Evolutionary conservation across 2,329 filamentous ascomycete genomes (phyloP).

Genomic region (Alternaria sp.): DNA sequence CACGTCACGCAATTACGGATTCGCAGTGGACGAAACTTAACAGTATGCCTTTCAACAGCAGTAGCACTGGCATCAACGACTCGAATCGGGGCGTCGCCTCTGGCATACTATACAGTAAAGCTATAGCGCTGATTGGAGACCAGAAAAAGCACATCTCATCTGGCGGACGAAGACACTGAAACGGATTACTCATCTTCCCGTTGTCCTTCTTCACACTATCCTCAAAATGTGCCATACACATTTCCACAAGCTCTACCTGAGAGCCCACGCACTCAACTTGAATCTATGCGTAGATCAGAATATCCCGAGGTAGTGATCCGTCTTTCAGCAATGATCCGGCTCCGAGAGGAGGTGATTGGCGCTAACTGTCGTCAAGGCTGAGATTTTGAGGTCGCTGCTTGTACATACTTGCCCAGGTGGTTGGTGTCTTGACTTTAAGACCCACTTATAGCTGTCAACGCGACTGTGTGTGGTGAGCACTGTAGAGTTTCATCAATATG

Average conservation of each 20-base stretch:
- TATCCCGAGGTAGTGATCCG: too few relatives aligned
- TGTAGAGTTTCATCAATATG: too few relatives aligned
- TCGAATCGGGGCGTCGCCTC: background rate
- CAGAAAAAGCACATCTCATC: background rate
- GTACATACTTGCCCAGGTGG: too few relatives aligned
- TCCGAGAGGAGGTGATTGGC: too few relatives aligned
- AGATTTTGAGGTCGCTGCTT: too few relatives aligned
- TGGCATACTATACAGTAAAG: background rate
- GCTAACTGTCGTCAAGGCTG: too few relatives aligned
- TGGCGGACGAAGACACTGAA: background rate
- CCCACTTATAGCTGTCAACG: too few relatives aligned
- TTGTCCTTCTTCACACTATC: background rate
- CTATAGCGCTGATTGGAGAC: background rate
- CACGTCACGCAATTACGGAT: background rate
- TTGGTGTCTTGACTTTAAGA: too few relatives aligned
- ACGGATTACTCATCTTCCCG: background rate
- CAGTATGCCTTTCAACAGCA: background rate
- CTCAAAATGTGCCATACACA: background rate
- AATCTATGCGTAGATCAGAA: too few relatives aligned
- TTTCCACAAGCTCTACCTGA: background rate
- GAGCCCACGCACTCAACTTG: too few relatives aligned
- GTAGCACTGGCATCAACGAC: background rate
- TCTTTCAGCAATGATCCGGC: too few relatives aligned
- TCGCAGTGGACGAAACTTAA: background rate
- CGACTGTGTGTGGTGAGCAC: too few relatives aligned